Base-by-base conservation (phyloP, 2,329 filamentous ascomycete genomes). In the Colletotrichum scovillei region DNA sequence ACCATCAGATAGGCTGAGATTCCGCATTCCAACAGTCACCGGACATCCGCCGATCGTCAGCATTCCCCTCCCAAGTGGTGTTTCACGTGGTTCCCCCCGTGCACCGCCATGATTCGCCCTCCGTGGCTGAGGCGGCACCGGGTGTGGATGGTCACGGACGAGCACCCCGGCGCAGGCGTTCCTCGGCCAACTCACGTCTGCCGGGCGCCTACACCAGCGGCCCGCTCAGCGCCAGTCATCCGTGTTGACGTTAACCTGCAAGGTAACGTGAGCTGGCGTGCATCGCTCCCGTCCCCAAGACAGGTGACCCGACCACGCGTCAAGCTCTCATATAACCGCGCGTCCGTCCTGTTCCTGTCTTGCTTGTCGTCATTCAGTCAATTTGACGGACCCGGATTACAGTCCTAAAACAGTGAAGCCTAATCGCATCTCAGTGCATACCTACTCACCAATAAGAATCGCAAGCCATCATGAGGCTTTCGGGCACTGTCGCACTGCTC, bases 391-490 rank as follows among this genome's bases (percentile, higher is more conserved):
- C 24, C 14, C 7, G 5, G 26, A n/a, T 56, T 7, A n/a, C 19
- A 35, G 22, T 53, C 9, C 9, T 16, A 19, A 52, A 35, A 32
- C 26, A n/a, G 32, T 16, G 24, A 59, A 46, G 8, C 53, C 22
- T 46, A 22, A 30, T 26, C 12, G n/a, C 8, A 11, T 19, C 32
- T 35, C 46, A 6, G 19, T 35, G 5, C n/a, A 42, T 19, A 22
- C 30, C 30, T 4, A 32, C 46, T 32, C 19, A 67, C 63, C 55
- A 5, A 24, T 67, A 46, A 70, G n/a, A 63, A 24, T n/a, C 38
- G 30, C n/a, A 24, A 42, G 16, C 52, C 14, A 76, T 53, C 60
- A 84, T 84, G 82, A 80, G 76, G 62, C 63, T 81, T n/a, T 69
- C 75, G 55, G 72, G 72, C n/a, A 70, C 78, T 58, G 68, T 81